Percentiles rank a stretch among this genome's conserved stretches.
phyloP scores from a whole-genome alignment of 148 eudicot genomes.

The Fagopyrum tataricum region DNA sequence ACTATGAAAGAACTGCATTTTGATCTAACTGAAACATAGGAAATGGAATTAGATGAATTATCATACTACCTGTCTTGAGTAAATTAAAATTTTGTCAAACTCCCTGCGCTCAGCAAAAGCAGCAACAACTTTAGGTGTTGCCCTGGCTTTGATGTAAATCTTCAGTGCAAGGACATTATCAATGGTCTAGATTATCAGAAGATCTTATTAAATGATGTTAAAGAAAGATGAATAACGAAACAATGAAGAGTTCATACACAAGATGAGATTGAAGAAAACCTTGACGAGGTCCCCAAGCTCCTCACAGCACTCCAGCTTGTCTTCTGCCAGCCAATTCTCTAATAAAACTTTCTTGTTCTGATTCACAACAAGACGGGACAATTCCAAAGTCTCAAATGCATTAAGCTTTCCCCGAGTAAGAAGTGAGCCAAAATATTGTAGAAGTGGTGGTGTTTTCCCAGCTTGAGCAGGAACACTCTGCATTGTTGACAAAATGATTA shows the following conservation, averaged over 20 bases:
- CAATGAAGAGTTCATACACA: no score
- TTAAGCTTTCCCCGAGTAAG: slow-evolving; percentile 89
- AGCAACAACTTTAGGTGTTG: slow-evolving; percentile 92
- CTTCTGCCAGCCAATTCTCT: slow-evolving; percentile 98
- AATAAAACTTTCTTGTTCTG: slow-evolving; percentile 92
- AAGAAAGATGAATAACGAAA: no score
- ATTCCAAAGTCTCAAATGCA: slow-evolving; percentile 88
- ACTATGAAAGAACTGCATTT: no score
- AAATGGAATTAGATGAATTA: no score
- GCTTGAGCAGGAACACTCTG: slow-evolving; percentile 99
- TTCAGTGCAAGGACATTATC: slow-evolving; percentile 95
- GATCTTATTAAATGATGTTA: no score
- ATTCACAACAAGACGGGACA: slow-evolving; percentile 92
- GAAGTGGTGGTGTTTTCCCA: slow-evolving; percentile 91
- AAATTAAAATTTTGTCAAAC: slow-evolving; percentile 87
- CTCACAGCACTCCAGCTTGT: slow-evolving; percentile 92
- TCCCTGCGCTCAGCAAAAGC: slow-evolving; percentile 97
- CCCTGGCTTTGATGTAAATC: slow-evolving; percentile 93
- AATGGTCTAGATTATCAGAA: slow-evolving; percentile 48
- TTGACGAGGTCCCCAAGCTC: slow-evolving; percentile 99
- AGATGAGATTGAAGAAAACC: slow-evolving; percentile 26
- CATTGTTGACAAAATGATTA: slow-evolving; percentile 15
- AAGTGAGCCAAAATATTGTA: slow-evolving; percentile 92
- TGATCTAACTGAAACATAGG: no score
- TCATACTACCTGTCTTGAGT: no score